A percentile compares a stretch with the other conserved stretches of the same genome.
These are phyloP conservation scores for Clitoria ternatea DNA, from an alignment of 306 rosid genomes.

Conservation along the genomic window DNA sequence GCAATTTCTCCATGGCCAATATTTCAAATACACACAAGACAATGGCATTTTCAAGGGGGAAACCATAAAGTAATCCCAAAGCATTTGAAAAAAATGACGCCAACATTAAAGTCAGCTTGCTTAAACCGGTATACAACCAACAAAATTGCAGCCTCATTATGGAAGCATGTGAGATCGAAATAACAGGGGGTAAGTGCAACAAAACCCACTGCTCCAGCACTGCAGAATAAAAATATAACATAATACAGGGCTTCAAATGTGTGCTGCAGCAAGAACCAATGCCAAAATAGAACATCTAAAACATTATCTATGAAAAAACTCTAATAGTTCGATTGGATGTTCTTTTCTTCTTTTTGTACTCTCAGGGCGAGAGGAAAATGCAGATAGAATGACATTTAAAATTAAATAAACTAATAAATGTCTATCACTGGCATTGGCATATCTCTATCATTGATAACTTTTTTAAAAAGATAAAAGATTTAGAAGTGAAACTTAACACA, in stretches of 20 bases:
- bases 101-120: neutral
- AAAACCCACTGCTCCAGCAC: constrained; percentile 98
- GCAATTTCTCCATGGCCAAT: neutral
- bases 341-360: neutral
- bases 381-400: neutral
- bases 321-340: neutral
- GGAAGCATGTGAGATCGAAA: constrained; percentile 72
- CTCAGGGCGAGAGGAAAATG: neutral
- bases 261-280: constrained; percentile 1
- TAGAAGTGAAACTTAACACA: neutral
- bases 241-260: constrained; percentile 4
- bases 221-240: constrained; percentile 31
- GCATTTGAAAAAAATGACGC: neutral
- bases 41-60: too few species aligned
- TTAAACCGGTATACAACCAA: constrained; percentile 1
- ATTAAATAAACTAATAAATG: too few species aligned
- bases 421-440: too few species aligned
- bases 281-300: constrained; percentile 1
- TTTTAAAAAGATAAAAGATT: neutral
- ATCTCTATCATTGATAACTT: neutral
- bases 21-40: neutral
- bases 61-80: neutral
- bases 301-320: neutral
- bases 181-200: constrained; percentile 88
- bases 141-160: neutral